phyloP scores from a whole-genome alignment of 805 yeast species.

The Candida lessepsii region DNA sequence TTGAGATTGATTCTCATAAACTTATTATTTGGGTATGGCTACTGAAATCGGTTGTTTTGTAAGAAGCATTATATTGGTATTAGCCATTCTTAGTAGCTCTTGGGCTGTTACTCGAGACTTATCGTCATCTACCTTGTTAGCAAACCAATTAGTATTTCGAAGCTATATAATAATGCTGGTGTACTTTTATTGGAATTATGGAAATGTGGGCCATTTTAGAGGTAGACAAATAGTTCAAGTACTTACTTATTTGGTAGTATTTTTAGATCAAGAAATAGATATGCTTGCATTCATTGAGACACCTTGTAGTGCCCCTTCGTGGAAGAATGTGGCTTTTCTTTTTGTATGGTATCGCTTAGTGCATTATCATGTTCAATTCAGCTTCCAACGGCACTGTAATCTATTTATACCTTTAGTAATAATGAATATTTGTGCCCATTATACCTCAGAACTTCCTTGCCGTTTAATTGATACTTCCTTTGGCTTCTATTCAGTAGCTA shows the following conservation, averaged over 20 bases:
- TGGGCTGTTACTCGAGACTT: too few relatives aligned
- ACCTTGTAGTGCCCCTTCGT: neutral
- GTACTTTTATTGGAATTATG: neutral
- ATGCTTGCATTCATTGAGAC: neutral
- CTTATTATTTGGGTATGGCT: too few relatives aligned
- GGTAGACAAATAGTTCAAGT: conserved; percentile 1
- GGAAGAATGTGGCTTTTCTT: neutral
- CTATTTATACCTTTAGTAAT: neutral
- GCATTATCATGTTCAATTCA: neutral
- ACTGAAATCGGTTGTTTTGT: too few relatives aligned
- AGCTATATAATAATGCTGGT: neutral
- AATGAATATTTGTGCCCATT: neutral
- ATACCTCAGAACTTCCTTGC: neutral
- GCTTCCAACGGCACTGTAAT: neutral
- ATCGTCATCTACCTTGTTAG: neutral
- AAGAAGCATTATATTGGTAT: too few relatives aligned
- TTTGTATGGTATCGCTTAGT: neutral
- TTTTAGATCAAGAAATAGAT: neutral
- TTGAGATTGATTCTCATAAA: too few relatives aligned
- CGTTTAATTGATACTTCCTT: neutral
- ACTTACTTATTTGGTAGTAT: neutral
- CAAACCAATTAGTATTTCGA: neutral
- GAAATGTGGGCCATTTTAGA: neutral
- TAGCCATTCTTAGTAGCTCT: too few relatives aligned
- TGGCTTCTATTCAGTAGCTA: neutral